Evolutionary conservation across 805 yeast genomes (phyloP).

Genomic region (Candida hispaniensis): DNA sequence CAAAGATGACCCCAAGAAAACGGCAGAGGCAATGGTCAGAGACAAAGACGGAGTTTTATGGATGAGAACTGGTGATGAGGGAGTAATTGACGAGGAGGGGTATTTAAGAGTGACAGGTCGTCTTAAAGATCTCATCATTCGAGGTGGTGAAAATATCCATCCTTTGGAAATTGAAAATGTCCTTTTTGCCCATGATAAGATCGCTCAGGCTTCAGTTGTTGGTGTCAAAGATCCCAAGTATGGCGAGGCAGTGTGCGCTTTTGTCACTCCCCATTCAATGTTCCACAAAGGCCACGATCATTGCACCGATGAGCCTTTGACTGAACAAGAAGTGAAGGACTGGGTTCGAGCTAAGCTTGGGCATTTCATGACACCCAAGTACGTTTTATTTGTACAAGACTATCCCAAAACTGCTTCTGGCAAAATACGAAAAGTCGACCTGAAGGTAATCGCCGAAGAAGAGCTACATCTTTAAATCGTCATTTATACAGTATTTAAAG

Average conservation of each 20-base stretch:
- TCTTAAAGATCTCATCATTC: slow-evolving; percentile 27
- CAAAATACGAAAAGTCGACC: slow-evolving; percentile 27
- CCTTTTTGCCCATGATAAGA: slow-evolving; percentile 22
- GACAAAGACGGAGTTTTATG: slow-evolving; percentile 22
- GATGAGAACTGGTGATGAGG: slow-evolving; percentile 29
- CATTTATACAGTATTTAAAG: no score
- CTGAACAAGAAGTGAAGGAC: slow-evolving; percentile 19
- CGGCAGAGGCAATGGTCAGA: slow-evolving; percentile 23
- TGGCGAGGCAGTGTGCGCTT: slow-evolving; percentile 27
- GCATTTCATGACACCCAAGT: slow-evolving; percentile 26
- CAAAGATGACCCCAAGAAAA: slow-evolving; percentile 22
- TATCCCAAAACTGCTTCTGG: slow-evolving; percentile 28
- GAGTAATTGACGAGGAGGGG: slow-evolving; percentile 24
- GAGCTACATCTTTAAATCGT: no score
- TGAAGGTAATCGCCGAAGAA: slow-evolving; percentile 19
- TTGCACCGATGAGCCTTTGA: slow-evolving; percentile 12
- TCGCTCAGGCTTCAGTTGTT: slow-evolving; percentile 26
- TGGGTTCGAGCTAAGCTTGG: slow-evolving; percentile 23
- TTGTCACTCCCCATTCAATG: slow-evolving; percentile 19
- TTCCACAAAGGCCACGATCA: slow-evolving; percentile 16
- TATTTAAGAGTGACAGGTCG: slow-evolving; percentile 26
- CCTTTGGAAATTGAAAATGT: slow-evolving; percentile 27
- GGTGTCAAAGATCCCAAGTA: slow-evolving; percentile 27
- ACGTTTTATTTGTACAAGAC: slow-evolving; percentile 22
- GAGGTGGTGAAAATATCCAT: slow-evolving; percentile 29